Percentiles rank a stretch among this genome's conserved stretches.
Conservation (phyloP, 441 rosid species). For the Erodium moschatum region DNA sequence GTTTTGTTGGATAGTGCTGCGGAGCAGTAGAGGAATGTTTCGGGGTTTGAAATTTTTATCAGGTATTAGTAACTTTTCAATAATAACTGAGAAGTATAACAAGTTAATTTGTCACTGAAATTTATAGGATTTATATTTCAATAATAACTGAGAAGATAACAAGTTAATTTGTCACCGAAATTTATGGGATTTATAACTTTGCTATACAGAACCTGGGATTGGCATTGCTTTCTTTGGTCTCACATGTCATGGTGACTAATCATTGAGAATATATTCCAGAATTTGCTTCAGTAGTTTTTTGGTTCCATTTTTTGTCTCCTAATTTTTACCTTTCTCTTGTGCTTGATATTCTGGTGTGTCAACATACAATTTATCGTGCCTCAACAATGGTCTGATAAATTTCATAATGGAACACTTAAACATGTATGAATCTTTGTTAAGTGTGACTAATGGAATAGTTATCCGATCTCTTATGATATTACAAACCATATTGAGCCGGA, state of each 20-base stretch:
- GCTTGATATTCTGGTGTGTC: too few relatives aligned
- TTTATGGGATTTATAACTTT: too few relatives aligned
- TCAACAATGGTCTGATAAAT: not conserved
- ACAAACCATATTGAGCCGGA: slow-evolving; percentile 13
- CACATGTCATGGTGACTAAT: not conserved
- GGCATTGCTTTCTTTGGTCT: not conserved
- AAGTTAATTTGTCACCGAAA: too few relatives aligned
- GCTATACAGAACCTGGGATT: not conserved
- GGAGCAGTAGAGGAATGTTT: too few relatives aligned
- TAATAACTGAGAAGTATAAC: too few relatives aligned
- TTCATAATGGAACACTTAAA: not conserved
- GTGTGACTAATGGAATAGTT: not conserved
- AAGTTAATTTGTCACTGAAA: too few relatives aligned
- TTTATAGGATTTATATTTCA: too few relatives aligned
- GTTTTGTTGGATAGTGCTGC: not conserved
- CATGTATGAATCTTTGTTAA: not conserved
- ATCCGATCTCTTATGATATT: not conserved
- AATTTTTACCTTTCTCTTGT: not conserved
- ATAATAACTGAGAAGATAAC: too few relatives aligned
- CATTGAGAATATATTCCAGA: not conserved
- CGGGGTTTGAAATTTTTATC: too few relatives aligned
- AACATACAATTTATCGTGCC: not conserved
- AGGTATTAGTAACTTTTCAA: too few relatives aligned
- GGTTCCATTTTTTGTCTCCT: not conserved
- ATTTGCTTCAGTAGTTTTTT: not conserved